Base-by-base conservation (phyloP, 1,139 yeast genomes). In the Saccharomycopsis hybrid region DNA sequence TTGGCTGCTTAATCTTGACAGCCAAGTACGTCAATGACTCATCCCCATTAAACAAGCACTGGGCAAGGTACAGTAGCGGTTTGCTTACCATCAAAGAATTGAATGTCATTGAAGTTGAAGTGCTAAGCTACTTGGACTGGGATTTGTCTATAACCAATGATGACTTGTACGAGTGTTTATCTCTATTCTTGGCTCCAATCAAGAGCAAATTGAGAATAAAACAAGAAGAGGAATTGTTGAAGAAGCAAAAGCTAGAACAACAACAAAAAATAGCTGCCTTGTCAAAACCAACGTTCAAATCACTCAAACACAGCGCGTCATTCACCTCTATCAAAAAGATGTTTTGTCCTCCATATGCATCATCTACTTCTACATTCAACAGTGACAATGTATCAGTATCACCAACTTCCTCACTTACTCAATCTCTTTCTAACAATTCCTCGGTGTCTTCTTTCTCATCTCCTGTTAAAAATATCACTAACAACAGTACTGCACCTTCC, bases 11-110 rank as follows among this genome's bases (percentile, higher is more conserved):
- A 58, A 82, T 85, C 51, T 72, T 85, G 55, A 77, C 87, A 27
- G 78, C 88, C 45, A 85, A 85, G 64, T 80, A 73, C 65, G 85
- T 82, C 68, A 84, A 84, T 65, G 94, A 85, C 62, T 78, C 85
- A 9, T 79, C 86, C 25, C 89, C 90, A 54, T 79, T 82, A 61
- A 85, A 84, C 65, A 70, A 72, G 57, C 89, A 84, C 65, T 85
- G 94, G 94, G 82, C 87, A 39, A 75, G 73, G 57, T 81, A 82
- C 65, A 82, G 90, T 24, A 89, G 84, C 59, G 88, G 86, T 1
- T 70, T 84, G 43, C 84, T 85, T 65, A 69, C 73, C 47, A 68
- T 74, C 50, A 80, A 80, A 56, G 94, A 85, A 63, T 80, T 85
- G 57, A 84, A 84, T 64, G 70, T 84, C 54, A 85, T 85, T 89